phyloP scores from a whole-genome alignment of 1,139 yeast species.

The Zygosaccharomyces pseudobailii region DNA sequence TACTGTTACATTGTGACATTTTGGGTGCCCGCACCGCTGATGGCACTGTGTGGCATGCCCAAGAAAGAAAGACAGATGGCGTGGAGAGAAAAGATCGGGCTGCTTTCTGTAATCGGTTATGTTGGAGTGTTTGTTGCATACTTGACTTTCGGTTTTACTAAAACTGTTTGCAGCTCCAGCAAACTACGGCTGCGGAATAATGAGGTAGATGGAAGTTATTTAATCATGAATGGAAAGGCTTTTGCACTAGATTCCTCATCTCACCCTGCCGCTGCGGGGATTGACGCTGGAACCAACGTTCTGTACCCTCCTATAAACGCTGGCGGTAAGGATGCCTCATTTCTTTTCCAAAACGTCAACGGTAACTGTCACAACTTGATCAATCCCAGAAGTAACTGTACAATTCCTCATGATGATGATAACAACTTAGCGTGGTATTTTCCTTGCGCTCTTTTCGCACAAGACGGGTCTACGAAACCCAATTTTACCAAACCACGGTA shows the following conservation, averaged over 20 bases:
- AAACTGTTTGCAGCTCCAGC: slow-evolving; percentile 66
- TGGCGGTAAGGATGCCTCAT: slow-evolving; percentile 85
- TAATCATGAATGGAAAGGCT: slow-evolving; percentile 78
- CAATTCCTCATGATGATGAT: slow-evolving; percentile 62
- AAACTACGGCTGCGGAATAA: slow-evolving; percentile 51
- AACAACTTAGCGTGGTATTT: slow-evolving; percentile 87
- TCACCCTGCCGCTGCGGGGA: slow-evolving; percentile 81
- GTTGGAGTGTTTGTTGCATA: slow-evolving; percentile 79
- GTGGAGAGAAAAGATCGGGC: slow-evolving; percentile 93
- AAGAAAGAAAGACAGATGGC: slow-evolving; percentile 84
- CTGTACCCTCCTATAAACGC: slow-evolving; percentile 82
- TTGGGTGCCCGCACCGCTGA: slow-evolving; percentile 83
- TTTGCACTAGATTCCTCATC: slow-evolving; percentile 64
- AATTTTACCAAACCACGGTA: slow-evolving; percentile 52
- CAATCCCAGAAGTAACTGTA: slow-evolving; percentile 61
- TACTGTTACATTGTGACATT: slow-evolving; percentile 79
- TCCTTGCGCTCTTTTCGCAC: slow-evolving; percentile 74
- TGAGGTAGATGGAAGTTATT: slow-evolving; percentile 53
- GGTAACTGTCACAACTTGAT: slow-evolving; percentile 85
- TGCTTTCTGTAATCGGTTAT: slow-evolving; percentile 67
- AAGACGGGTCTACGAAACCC: slow-evolving; percentile 65
- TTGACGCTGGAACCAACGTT: slow-evolving; percentile 59
- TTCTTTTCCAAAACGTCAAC: slow-evolving; percentile 90
- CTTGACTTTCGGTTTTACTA: slow-evolving; percentile 87
- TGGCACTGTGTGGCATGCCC: slow-evolving; percentile 70